phyloP scores from a whole-genome alignment of 2,329 filamentous ascomycete species.

The Neocucurbitaria cava region DNA sequence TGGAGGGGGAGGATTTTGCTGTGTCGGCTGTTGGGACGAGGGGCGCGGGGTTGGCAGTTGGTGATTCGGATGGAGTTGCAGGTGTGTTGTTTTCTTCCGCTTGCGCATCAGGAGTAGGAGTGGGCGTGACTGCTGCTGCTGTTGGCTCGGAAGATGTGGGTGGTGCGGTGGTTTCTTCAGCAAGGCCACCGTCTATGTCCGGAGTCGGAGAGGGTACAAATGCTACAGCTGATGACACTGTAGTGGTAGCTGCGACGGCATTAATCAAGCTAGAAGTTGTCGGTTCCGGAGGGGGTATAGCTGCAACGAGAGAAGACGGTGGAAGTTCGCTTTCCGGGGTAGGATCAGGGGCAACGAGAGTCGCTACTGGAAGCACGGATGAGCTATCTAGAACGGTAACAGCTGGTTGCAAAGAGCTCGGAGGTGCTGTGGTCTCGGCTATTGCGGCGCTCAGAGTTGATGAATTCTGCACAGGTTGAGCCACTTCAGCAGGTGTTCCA shows the following conservation, averaged over 20 bases:
- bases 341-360: neutral
- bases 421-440: neutral
- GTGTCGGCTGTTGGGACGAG: neutral
- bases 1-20: neutral
- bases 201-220: conserved; percentile 2
- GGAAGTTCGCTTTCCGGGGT: neutral
- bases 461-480: neutral
- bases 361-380: neutral
- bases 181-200: neutral
- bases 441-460: neutral
- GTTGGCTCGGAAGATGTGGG: conserved; percentile 1
- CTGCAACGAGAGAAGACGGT: neutral
- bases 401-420: neutral
- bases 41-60: neutral
- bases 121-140: conserved; percentile 8
- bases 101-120: neutral
- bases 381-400: neutral
- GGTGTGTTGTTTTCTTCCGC: conserved; percentile 1
- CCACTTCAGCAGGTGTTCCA: neutral
- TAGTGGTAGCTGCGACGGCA: conserved; percentile 5
- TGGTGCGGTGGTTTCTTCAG: neutral
- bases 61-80: neutral
- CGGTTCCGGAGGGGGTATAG: neutral
- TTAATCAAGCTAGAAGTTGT: neutral
- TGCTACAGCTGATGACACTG: conserved; percentile 12